phyloP scores from a whole-genome alignment of 2,329 filamentous ascomycete genomes.

The Pseudogymnoascus pannorum region DNA sequence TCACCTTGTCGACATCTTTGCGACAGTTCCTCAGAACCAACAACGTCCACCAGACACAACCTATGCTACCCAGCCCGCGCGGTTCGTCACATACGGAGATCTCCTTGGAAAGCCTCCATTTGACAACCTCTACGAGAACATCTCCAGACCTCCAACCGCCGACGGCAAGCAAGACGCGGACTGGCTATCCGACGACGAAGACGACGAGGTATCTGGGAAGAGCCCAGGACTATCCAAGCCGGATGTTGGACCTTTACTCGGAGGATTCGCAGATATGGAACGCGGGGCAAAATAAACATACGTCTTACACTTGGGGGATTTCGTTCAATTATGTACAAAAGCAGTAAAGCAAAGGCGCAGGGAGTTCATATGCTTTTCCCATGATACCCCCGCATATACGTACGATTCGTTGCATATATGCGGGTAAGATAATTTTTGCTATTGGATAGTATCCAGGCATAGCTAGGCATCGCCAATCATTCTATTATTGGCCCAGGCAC shows the following conservation, averaged over 20 bases:
- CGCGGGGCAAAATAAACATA: slow-evolving; percentile 24
- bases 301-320: slow-evolving; percentile 10
- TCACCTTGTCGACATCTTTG: slow-evolving; percentile 62
- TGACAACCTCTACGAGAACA: slow-evolving; percentile 32
- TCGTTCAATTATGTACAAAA: neutral
- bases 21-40: slow-evolving; percentile 49
- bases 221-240: slow-evolving; percentile 25
- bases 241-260: slow-evolving; percentile 28
- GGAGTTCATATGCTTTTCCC: neutral
- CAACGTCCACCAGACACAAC: slow-evolving; percentile 29
- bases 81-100: slow-evolving; percentile 51
- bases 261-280: slow-evolving; percentile 29
- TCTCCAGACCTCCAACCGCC: slow-evolving; percentile 14
- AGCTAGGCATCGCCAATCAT: neutral
- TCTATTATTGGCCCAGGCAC: neutral
- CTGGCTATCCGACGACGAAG: slow-evolving; percentile 38
- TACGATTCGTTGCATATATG: neutral
- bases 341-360: neutral
- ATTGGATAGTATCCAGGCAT: neutral
- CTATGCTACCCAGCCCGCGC: slow-evolving; percentile 48
- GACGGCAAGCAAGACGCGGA: slow-evolving; percentile 24
- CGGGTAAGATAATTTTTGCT: slow-evolving; percentile 1
- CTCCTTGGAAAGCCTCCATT: slow-evolving; percentile 52
- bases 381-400: slow-evolving; percentile 1
- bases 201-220: slow-evolving; percentile 24